These are phyloP conservation scores for Kwoniella heveanensis DNA, from an alignment of 768 basidiomycete genomes.

Conservation along the genomic window DNA sequence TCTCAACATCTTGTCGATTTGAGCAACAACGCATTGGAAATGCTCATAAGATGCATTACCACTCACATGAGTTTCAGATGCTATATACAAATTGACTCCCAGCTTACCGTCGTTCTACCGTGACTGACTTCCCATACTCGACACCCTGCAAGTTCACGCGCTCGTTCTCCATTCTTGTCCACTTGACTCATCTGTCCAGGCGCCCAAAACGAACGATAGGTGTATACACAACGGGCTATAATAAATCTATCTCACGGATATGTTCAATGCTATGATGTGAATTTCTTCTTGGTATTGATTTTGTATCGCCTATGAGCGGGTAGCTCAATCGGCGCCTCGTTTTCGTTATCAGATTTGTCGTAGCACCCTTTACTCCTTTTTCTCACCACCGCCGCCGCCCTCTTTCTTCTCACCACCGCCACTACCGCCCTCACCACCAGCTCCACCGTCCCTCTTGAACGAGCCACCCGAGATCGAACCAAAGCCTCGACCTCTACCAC, in stretches of 20 bases:
- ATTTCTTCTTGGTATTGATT: not conserved
- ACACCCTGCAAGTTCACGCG: not conserved
- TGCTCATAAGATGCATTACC: constrained; percentile 3
- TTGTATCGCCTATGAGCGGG: too few relatives aligned
- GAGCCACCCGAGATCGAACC: constrained; percentile 17
- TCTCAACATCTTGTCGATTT: too few relatives aligned
- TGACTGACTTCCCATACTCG: not conserved
- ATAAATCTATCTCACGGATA: not conserved
- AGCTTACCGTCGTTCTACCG: not conserved
- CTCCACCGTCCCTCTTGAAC: constrained; percentile 8
- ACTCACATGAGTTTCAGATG: not conserved
- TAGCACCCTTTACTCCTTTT: constrained; percentile 1
- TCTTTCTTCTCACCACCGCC: constrained; percentile 6
- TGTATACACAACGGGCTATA: not conserved
- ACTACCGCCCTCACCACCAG: constrained; percentile 1
- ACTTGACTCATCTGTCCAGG: not conserved
- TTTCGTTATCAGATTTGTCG: not conserved
- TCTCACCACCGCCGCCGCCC: constrained; percentile 1
- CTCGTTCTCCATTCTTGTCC: not conserved
- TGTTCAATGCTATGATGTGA: constrained; percentile 9
- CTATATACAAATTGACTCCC: not conserved
- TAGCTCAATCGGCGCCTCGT: not conserved
- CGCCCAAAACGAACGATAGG: not conserved
- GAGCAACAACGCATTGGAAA: too few relatives aligned
- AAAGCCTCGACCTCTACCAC: constrained; percentile 28